Evolutionary conservation across 371 early-diverging fungal genomes (phyloP).

Genomic region (Rhizopus arrhizus): DNA sequence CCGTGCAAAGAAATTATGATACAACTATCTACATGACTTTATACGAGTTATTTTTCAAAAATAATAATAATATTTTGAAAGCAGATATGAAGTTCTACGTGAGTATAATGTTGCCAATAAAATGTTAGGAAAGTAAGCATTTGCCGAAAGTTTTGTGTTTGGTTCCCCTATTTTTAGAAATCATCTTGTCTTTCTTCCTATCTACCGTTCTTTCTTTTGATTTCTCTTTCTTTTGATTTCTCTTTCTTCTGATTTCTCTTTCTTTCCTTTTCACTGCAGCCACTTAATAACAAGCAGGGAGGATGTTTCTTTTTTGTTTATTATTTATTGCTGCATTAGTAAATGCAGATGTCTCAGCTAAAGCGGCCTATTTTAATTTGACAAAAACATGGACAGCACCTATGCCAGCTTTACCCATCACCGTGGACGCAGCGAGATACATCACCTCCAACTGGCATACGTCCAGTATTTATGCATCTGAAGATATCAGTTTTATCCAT

Average conservation of each 20-base stretch:
- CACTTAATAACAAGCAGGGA: not conserved
- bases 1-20: too few relatives aligned
- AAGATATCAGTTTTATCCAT: constrained; percentile 13
- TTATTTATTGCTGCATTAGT: not conserved
- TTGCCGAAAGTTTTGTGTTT: not conserved
- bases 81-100: too few relatives aligned
- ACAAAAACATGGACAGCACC: constrained; percentile 40
- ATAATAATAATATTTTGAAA: too few relatives aligned
- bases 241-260: constrained; percentile 2
- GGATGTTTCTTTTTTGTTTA: not conserved
- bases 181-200: constrained; percentile 1
- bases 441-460: constrained; percentile 18
- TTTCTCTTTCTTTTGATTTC: constrained; percentile 7
- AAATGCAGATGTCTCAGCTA: constrained; percentile 7
- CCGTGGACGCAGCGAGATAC: constrained; percentile 3
- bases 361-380: constrained; percentile 31
- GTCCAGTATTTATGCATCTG: constrained; percentile 11
- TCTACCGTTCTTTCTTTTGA: not conserved
- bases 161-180: constrained; percentile 9
- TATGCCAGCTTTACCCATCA: constrained; percentile 21
- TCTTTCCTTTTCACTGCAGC: too few relatives aligned
- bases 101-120: too few relatives aligned
- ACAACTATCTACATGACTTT: too few relatives aligned
- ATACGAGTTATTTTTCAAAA: too few relatives aligned
- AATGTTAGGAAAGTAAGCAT: too few relatives aligned